Evolutionary conservation across 2,329 filamentous ascomycete species (phyloP), one percentile per base, ranked within the genome.

Genomic region (Microdochium paspali): DNA sequence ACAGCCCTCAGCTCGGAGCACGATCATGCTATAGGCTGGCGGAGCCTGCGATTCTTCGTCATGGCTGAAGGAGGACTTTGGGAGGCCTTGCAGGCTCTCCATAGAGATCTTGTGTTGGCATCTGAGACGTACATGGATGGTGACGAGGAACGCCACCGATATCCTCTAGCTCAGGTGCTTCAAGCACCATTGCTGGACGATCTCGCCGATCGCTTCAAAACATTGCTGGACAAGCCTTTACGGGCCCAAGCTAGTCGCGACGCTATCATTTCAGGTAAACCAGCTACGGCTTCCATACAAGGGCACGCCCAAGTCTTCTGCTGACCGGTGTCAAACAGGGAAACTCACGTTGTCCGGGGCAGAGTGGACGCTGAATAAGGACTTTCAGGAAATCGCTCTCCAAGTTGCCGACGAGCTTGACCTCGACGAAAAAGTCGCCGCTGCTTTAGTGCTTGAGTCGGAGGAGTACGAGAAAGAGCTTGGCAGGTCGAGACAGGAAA

Each of bases 331-430:
- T 26, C 45, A 45, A 21, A 47, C 55, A 93, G 90, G 87, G 49
- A 90, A 87, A 62, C 74, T 97, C 55, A 80, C 72, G 28, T 68
- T 95, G 49, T 78, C 79, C 56, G 84, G 82, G 52, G 76, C 80
- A 28, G 80, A 90, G 58, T 97, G 89, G 65, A 71, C 76, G 21
- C 73, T 98, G 69, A 96, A 95, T 66, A 78, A 87, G 48, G 83
- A 89, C 52, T 97, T 98, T 66, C 82, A 91, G 60, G 85, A 95
- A 64, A 82, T 85, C 55, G 80, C 83, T 23, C 73, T 95, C 26
- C 80, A 88, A 57, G 74, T 98, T 31, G 87, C 91, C 47, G 90
- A 97, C 64, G 87, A 89, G 56, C 74, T 96, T 51, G 84, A 95
- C 58, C 74, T 98, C 46, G 90, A 98, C 66, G 94, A 98, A 66